Conservation (phyloP, 2,329 filamentous ascomycete species). For the Aspergillus costaricaensis region DNA sequence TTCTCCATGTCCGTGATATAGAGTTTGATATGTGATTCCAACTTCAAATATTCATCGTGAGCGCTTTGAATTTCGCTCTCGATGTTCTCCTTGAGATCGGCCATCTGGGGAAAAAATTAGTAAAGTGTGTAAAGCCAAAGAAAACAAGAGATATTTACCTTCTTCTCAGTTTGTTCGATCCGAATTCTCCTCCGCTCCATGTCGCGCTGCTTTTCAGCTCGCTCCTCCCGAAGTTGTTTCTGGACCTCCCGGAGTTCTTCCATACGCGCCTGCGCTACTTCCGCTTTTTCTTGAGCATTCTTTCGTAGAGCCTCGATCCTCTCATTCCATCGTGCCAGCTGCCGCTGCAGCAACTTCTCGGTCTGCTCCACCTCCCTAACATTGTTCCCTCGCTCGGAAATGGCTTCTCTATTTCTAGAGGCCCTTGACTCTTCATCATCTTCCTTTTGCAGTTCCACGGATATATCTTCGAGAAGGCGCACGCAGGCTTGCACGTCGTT, state of each 20-base stretch:
- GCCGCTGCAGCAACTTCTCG: constrained; percentile 78
- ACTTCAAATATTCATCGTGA: constrained; percentile 93
- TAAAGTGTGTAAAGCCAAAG: not conserved
- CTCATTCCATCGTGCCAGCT: constrained; percentile 82
- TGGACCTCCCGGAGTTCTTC: constrained; percentile 82
- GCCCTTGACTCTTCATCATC: constrained; percentile 85
- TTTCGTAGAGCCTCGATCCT: constrained; percentile 81
- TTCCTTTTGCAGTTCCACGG: constrained; percentile 81
- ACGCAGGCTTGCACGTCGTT: constrained; percentile 86
- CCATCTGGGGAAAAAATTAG: constrained; percentile 67
- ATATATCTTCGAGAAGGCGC: constrained; percentile 84
- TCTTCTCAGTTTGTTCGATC: constrained; percentile 98
- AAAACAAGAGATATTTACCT: constrained; percentile 58
- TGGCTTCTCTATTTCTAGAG: constrained; percentile 77
- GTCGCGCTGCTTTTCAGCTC: constrained; percentile 81
- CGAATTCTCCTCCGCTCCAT: constrained; percentile 90
- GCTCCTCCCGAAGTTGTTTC: constrained; percentile 77
- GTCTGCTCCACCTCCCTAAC: constrained; percentile 89
- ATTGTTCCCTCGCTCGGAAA: constrained; percentile 84
- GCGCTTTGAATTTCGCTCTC: constrained; percentile 90
- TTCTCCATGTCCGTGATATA: constrained; percentile 99
- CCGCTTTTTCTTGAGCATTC: constrained; percentile 77
- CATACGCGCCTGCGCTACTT: constrained; percentile 82
- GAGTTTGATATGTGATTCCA: constrained; percentile 94
- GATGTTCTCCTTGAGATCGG: constrained; percentile 95